These are phyloP conservation scores for Zygoascus sp. DNA, from an alignment of 1,139 yeast genomes.

Conservation along the genomic window DNA sequence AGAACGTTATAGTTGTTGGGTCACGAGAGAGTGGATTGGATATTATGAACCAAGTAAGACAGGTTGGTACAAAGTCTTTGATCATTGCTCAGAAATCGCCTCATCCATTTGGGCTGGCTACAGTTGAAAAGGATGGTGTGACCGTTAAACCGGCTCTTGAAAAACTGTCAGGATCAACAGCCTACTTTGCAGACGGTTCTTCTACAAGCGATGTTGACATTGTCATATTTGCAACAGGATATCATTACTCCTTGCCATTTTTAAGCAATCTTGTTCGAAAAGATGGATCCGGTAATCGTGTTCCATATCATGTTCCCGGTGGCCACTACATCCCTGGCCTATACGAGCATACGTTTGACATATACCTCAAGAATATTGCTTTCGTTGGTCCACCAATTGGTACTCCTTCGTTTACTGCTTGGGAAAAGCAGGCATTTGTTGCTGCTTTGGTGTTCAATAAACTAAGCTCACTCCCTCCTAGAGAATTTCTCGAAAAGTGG, in stretches of 20 bases:
- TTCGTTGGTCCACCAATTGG: constrained; percentile 49
- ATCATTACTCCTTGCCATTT: constrained; percentile 47
- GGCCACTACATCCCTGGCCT: constrained; percentile 47
- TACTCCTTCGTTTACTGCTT: constrained; percentile 55
- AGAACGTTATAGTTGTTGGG: constrained; percentile 53
- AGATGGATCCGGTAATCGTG: constrained; percentile 17
- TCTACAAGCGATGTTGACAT: constrained; percentile 39
- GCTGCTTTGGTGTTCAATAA: constrained; percentile 53
- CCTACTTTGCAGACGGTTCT: constrained; percentile 18
- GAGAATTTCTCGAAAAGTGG: constrained; percentile 4
- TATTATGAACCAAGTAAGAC: constrained; percentile 45
- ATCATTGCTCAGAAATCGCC: constrained; percentile 13
- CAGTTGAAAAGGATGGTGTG: not conserved
- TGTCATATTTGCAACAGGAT: constrained; percentile 65
- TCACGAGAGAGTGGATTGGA: constrained; percentile 62
- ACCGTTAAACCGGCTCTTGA: not conserved
- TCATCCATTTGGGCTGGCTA: constrained; percentile 6
- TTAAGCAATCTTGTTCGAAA: constrained; percentile 24
- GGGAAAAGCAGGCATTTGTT: constrained; percentile 56
- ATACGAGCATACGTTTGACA: constrained; percentile 51
- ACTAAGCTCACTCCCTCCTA: constrained; percentile 42
- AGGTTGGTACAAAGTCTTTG: constrained; percentile 13
- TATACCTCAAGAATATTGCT: constrained; percentile 53
- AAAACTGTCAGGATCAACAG: not conserved
- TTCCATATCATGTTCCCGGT: constrained; percentile 37